Percentiles rank a stretch among this genome's conserved stretches.
These are phyloP conservation scores for Odontarrhena argentea DNA, from an alignment of 345 rosid species.

Conservation along the genomic window DNA sequence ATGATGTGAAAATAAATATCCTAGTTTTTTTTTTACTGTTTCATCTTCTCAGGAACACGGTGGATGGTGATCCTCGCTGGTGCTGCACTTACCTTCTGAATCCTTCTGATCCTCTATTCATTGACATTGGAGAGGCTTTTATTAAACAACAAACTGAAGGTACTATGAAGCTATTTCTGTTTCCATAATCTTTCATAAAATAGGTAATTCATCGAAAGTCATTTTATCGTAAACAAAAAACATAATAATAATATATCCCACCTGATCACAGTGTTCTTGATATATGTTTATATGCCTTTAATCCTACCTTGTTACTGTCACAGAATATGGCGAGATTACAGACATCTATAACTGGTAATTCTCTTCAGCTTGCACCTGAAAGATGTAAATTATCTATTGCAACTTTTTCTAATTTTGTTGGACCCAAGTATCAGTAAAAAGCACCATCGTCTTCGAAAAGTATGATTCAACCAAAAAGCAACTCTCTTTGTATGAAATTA, in stretches of 20 bases:
- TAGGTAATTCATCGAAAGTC: conserved; percentile 5
- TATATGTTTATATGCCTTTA: conserved; percentile 15
- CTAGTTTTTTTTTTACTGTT: conserved; percentile 1
- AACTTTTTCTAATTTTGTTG: not conserved
- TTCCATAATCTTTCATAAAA: conserved; percentile 17
- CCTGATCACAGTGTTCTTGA: conserved; percentile 13
- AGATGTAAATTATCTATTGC: conserved; percentile 4
- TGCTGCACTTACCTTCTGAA: conserved; percentile 93
- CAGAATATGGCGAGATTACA: conserved; percentile 97
- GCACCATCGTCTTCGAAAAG: not conserved
- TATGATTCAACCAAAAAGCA: not conserved
- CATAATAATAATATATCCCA: conserved; percentile 11
- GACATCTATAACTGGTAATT: conserved; percentile 92
- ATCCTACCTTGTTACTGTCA: conserved; percentile 28
- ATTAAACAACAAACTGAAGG: conserved; percentile 76
- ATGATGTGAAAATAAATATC: not conserved
- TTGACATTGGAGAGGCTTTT: conserved; percentile 87
- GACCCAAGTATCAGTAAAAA: not conserved
- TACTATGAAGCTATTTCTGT: conserved; percentile 35
- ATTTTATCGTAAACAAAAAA: conserved; percentile 2
- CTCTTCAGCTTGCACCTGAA: conserved; percentile 24
- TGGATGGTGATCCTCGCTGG: conserved; percentile 81
- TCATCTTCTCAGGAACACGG: conserved; percentile 71
- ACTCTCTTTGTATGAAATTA: not conserved
- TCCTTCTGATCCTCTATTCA: conserved; percentile 87